These are phyloP conservation scores for Coniochaeta hoffmannii DNA, from an alignment of 2,329 filamentous ascomycete species.

Conservation along the genomic window DNA sequence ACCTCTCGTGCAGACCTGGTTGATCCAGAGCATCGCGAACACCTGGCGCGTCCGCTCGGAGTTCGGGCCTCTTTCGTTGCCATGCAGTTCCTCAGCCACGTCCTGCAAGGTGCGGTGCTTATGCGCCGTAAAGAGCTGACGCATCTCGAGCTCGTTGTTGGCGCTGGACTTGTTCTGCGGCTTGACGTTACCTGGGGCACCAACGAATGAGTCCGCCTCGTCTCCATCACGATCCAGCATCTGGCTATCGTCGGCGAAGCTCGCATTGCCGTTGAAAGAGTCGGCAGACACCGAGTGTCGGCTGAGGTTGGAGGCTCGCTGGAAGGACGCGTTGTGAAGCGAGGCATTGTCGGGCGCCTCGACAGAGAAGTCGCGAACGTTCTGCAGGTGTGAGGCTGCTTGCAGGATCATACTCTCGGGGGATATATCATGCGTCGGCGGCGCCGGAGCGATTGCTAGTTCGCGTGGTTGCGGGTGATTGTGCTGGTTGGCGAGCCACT, in stretches of 20 bases:
- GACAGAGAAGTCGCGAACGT: slow-evolving; percentile 38
- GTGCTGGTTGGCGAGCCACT: slow-evolving; percentile 43
- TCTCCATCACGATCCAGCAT: slow-evolving; percentile 55
- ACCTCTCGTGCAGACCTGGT: slow-evolving; percentile 62
- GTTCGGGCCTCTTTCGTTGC: slow-evolving; percentile 72
- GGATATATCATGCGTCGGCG: slow-evolving; percentile 37
- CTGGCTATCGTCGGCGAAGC: slow-evolving; percentile 54
- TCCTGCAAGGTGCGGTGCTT: slow-evolving; percentile 60
- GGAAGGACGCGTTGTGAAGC: slow-evolving; percentile 36
- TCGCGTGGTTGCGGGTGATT: slow-evolving; percentile 29
- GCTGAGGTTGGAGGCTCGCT: slow-evolving; percentile 27
- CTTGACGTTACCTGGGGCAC: slow-evolving; percentile 37
- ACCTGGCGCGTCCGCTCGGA: slow-evolving; percentile 79
- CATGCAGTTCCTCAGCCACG: slow-evolving; percentile 67
- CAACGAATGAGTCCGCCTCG: slow-evolving; percentile 44
- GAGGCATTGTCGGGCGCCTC: slow-evolving; percentile 42
- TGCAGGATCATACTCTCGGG: slow-evolving; percentile 54
- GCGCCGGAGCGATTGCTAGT: slow-evolving; percentile 20
- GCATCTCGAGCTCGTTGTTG: slow-evolving; percentile 75
- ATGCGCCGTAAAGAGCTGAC: slow-evolving; percentile 65
- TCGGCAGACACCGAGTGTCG: slow-evolving; percentile 46
- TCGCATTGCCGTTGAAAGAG: slow-evolving; percentile 41
- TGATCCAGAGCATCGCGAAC: slow-evolving; percentile 85
- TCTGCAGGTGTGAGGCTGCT: slow-evolving; percentile 47
- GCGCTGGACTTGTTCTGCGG: slow-evolving; percentile 59